Evolutionary conservation across 495 filamentous ascomycete genomes (phyloP).

Genomic region (Xylaria bambusicola): DNA sequence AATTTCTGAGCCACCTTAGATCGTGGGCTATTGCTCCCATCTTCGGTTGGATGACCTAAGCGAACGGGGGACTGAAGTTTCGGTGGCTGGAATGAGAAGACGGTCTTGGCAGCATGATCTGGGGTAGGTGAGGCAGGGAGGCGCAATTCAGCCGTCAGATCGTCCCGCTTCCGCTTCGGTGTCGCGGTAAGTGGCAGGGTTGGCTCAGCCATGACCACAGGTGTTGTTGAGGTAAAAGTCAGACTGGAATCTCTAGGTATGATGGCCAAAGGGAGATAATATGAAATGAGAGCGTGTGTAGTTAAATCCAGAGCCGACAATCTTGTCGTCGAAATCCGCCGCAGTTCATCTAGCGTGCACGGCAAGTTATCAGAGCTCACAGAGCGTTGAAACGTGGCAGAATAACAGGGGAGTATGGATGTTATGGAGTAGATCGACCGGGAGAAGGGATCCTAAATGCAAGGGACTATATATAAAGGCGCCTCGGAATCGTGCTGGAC

Average conservation of each 20-base stretch:
- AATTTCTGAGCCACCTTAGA: slow-evolving; percentile 66
- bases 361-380: not conserved
- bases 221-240: not conserved
- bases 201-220: slow-evolving; percentile 27
- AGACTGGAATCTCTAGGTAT: too few species aligned
- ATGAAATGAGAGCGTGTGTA: not conserved
- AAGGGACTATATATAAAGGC: not conserved
- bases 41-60: slow-evolving; percentile 32
- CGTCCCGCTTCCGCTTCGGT: slow-evolving; percentile 51
- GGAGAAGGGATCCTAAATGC: not conserved
- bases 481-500: too few species aligned
- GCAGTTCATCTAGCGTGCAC: not conserved
- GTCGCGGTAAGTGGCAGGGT: slow-evolving; percentile 32
- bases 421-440: not conserved
- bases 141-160: slow-evolving; percentile 29
- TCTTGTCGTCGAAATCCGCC: not conserved
- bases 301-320: not conserved
- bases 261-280: not conserved
- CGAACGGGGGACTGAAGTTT: slow-evolving; percentile 25
- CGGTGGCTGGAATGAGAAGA: slow-evolving; percentile 42
- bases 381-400: not conserved
- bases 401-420: not conserved
- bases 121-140: slow-evolving; percentile 20
- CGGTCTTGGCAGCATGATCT: slow-evolving; percentile 17
- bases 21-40: slow-evolving; percentile 58